Evolutionary conservation across 75 land plant genomes (phyloP).

Genomic region (Selaginella tamariscina): DNA sequence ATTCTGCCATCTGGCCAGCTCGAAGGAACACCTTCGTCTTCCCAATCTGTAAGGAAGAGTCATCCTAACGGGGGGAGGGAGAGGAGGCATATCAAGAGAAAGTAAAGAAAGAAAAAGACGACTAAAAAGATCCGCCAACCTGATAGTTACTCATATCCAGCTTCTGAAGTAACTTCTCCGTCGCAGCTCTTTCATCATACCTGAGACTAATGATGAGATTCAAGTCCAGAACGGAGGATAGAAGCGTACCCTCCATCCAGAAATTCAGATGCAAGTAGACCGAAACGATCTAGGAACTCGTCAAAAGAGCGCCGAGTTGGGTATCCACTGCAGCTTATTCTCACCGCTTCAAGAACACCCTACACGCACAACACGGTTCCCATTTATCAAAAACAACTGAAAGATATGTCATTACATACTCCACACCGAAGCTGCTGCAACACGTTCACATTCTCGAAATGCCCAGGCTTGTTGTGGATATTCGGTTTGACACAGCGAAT

Average conservation of each 20-base stretch:
- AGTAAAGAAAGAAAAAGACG: neutral
- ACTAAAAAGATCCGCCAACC: slow-evolving; percentile 27
- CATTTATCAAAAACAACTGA: neutral
- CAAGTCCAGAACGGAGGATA: neutral
- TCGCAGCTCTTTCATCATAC: slow-evolving; percentile 52
- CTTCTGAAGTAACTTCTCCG: slow-evolving; percentile 51
- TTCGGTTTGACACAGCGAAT: slow-evolving; percentile 98
- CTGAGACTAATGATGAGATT: slow-evolving; percentile 20
- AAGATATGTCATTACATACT: slow-evolving; percentile 31
- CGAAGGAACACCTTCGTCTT: slow-evolving; percentile 67
- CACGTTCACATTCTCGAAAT: slow-evolving; percentile 82
- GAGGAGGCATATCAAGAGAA: neutral
- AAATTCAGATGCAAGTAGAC: slow-evolving; percentile 64
- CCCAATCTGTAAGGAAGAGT: slow-evolving; percentile 35
- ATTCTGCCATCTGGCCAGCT: slow-evolving; percentile 82
- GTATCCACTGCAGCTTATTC: slow-evolving; percentile 85
- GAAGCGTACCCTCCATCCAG: slow-evolving; percentile 63
- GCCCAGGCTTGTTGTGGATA: slow-evolving; percentile 82
- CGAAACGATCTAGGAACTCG: slow-evolving; percentile 70
- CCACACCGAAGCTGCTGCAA: slow-evolving; percentile 96
- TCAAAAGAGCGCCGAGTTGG: slow-evolving; percentile 65
- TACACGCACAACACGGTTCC: slow-evolving; percentile 5
- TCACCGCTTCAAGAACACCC: slow-evolving; percentile 86
- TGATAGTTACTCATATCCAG: slow-evolving; percentile 49
- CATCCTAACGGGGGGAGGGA: neutral